Conservation (phyloP, 1,284 basidiomycete genomes). For the Hymenochaete sp. region DNA sequence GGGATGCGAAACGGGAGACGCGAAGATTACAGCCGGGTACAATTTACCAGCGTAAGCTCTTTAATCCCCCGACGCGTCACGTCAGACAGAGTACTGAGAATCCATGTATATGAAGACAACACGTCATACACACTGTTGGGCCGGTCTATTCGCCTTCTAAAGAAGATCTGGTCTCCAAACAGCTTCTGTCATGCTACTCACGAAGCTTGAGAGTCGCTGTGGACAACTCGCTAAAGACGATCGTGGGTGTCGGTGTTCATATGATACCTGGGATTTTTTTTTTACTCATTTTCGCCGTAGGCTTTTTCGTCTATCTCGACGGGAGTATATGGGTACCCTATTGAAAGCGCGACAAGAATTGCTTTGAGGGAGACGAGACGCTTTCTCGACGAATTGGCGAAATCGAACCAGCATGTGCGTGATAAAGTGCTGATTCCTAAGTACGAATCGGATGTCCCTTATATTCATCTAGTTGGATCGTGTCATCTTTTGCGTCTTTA, state of each 20-base stretch:
- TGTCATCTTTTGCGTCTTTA: constrained; percentile 69
- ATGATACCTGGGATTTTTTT: neutral
- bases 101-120: constrained; percentile 38
- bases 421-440: neutral
- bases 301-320: constrained; percentile 79
- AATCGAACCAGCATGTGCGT: constrained; percentile 40
- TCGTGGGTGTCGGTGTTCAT: constrained; percentile 39
- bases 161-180: constrained; percentile 38
- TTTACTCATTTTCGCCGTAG: constrained; percentile 30
- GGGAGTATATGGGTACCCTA: constrained; percentile 73
- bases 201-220: constrained; percentile 56
- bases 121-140: constrained; percentile 88
- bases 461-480: constrained; percentile 47
- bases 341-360: constrained; percentile 59
- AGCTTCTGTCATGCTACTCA: constrained; percentile 68
- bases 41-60: constrained; percentile 57
- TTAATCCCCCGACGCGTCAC: neutral
- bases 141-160: constrained; percentile 56
- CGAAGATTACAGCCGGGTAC: constrained; percentile 76
- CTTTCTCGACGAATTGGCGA: constrained; percentile 48
- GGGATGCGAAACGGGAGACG: constrained; percentile 76
- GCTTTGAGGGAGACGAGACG: constrained; percentile 53
- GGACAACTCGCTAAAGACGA: constrained; percentile 50
- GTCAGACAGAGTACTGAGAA: neutral
- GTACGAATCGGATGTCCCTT: neutral